Conservation (phyloP, 176 grass and related monocot species). For the Calamus simplicifolius region DNA sequence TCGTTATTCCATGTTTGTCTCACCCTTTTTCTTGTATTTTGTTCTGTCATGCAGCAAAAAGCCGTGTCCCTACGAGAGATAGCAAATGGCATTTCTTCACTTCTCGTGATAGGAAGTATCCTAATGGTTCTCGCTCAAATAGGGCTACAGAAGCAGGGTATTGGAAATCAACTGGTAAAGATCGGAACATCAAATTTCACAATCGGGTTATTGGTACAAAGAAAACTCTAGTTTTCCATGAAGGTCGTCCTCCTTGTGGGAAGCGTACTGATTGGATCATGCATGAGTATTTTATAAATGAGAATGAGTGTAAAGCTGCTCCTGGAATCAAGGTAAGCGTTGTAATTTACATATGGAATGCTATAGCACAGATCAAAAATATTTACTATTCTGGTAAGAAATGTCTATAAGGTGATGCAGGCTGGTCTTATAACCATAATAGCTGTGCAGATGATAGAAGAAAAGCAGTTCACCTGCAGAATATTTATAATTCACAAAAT, state of each 20-base stretch:
- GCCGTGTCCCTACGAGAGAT: constrained; percentile 42
- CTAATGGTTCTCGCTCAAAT: constrained; percentile 61
- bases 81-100: constrained; percentile 96
- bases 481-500: too few species aligned
- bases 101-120: constrained; percentile 72
- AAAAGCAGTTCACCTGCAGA: too few species aligned
- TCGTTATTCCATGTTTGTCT: too few species aligned
- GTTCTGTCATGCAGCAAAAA: constrained; percentile 44
- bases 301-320: constrained; percentile 48
- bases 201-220: constrained; percentile 69
- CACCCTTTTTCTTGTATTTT: too few species aligned
- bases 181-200: constrained; percentile 46
- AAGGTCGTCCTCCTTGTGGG: constrained; percentile 71
- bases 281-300: constrained; percentile 82
- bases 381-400: too few species aligned
- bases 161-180: constrained; percentile 98
- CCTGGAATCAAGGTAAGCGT: constrained; percentile 67
- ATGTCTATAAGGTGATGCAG: too few species aligned
- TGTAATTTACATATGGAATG: background rate
- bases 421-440: too few species aligned
- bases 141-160: constrained; percentile 72
- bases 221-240: constrained; percentile 96
- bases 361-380: too few species aligned
- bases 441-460: too few species aligned
- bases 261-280: constrained; percentile 90